Evolutionary conservation across 495 filamentous ascomycete species (phyloP), one percentile per base, ranked within the genome.

Genomic region (Tuber brumale): DNA sequence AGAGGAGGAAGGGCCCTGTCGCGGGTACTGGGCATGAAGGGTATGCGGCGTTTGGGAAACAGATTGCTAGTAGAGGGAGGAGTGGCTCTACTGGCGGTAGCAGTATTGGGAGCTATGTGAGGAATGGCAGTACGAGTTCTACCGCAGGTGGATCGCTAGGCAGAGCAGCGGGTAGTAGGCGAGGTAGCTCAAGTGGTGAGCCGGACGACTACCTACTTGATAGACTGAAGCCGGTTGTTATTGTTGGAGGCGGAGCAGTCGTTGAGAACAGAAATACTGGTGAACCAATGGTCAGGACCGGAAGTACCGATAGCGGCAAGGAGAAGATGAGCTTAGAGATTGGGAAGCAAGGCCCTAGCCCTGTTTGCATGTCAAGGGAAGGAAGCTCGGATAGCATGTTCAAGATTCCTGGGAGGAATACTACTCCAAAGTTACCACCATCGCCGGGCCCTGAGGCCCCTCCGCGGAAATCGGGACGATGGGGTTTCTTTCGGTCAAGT

Each of bases 21-120:
- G 95, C 95, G 43, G 96, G 95, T 46, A 99, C 96, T 45, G 95
- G 95, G 3, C 94, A 98, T 84, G 95, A 98, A 85, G 95, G 95
- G 69, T 98, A 98, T 83, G 93, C 94, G 12, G 91, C 89, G 82
- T 96, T 89, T 87, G 88, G 43, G 82, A 74, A 69, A 73, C 39
- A 31, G 66, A 19, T 85, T 5, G 80, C 86, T 16, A 87, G 88
- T 70, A 88, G 90, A 46, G 87, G 90, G 51, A 92, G 90, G 78
- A 89, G 85, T 66, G 89, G 87, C 76, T 82, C 86, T 41, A 84
- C 85, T 43, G 83, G 81, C 72, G 83, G 84, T 44, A 66, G 57
- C 31, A 66, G 57, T 35, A 66, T 66, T 66, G 82, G 82, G n/a
- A 87, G 85, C 71, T 85, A 84, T 42, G 83, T 85, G 41, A 83